Evolutionary conservation across 176 grass and related monocot genomes (phyloP), one percentile per base, ranked within the genome.

Genomic region (Miscanthus lutarioriparius): DNA sequence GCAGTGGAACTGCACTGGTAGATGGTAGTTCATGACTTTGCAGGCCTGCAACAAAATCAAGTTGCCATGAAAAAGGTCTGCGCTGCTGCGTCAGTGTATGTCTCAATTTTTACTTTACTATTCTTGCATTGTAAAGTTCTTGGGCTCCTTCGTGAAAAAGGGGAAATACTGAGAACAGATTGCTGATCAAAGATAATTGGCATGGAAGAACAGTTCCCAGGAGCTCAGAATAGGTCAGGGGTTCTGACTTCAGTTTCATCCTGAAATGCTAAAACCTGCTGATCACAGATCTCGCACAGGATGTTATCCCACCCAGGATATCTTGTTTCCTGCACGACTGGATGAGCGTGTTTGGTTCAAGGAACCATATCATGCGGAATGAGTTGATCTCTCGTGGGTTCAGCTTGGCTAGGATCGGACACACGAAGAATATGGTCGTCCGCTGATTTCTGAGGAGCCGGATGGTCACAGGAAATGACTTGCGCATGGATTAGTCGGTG

Each of bases 1-100:
- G 17, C 51, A 54, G 17, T 54, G 17, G 88, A 91, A 64, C 77
- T 91, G 79, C 83, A 88, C 23, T 61, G 64, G 8, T 62, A 63
- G 19, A 84, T 86, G 63, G 11, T 62, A 63, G 37, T 86, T 93
- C 67, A 48, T 90, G 2, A 25, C 80, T 9, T 79, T 88, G 17
- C 48, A 26, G 40, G 23, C 70, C 45, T 47, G 13, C 43, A 73
- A 48, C 14, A 73, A 45, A 72, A 35, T 70, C 35, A 71, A 41
- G 39, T 72, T 44, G 5, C 38, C 37, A 27, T 1, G 23, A 72
- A 14, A 72, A 72, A 9, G 25, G 11, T 48, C 45, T 47, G 41
- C 41, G 10, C 13, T 28, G 2, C 13, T 28, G 35, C 33, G 1
- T 69, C 4, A 8, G 67, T 71, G 35, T 38, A 68, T 22, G 1